These are phyloP conservation scores for Astrocystis sublimbata DNA, from an alignment of 495 filamentous ascomycete species.

Conservation along the genomic window DNA sequence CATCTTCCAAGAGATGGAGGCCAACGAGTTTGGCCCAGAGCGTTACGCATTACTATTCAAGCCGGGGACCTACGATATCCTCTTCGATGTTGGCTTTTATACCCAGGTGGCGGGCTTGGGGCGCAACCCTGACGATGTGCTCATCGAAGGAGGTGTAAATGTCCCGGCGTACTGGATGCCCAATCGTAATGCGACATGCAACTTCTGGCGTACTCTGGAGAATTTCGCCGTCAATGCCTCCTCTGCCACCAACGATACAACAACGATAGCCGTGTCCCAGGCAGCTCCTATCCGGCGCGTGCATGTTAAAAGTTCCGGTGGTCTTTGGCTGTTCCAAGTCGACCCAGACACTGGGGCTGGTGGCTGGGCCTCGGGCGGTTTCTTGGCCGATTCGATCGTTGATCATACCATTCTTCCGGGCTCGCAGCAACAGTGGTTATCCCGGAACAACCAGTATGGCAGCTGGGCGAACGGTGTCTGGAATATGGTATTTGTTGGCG, in stretches of 20 bases:
- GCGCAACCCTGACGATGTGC: conserved; percentile 30
- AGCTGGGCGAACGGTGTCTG: conserved; percentile 37
- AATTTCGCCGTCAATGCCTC: conserved; percentile 36
- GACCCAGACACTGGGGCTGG: conserved; percentile 34
- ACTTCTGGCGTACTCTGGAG: conserved; percentile 36
- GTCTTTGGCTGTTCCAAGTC: conserved; percentile 37
- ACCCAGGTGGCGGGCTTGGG: conserved; percentile 34
- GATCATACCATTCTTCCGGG: conserved; percentile 31
- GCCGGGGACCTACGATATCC: conserved; percentile 30
- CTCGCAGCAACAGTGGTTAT: conserved; percentile 39
- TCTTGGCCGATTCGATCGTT: conserved; percentile 35
- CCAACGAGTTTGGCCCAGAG: conserved; percentile 34
- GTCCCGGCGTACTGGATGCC: conserved; percentile 39
- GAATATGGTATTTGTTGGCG: conserved; percentile 38
- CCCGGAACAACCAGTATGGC: conserved; percentile 35
- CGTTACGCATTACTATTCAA: conserved; percentile 35
- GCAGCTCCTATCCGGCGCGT: conserved; percentile 32
- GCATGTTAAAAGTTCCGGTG: conserved; percentile 29
- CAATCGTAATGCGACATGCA: conserved; percentile 35
- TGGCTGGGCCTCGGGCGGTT: conserved; percentile 37
- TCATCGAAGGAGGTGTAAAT: conserved; percentile 33
- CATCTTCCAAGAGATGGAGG: conserved; percentile 37
- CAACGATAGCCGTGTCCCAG: conserved; percentile 36
- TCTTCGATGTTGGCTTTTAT: conserved; percentile 37
- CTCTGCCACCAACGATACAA: conserved; percentile 34